Evolutionary conservation across 352 stramenopile species (phyloP), one percentile per base, ranked within the genome.

Genomic region (Phytophthora uliginosa): DNA sequence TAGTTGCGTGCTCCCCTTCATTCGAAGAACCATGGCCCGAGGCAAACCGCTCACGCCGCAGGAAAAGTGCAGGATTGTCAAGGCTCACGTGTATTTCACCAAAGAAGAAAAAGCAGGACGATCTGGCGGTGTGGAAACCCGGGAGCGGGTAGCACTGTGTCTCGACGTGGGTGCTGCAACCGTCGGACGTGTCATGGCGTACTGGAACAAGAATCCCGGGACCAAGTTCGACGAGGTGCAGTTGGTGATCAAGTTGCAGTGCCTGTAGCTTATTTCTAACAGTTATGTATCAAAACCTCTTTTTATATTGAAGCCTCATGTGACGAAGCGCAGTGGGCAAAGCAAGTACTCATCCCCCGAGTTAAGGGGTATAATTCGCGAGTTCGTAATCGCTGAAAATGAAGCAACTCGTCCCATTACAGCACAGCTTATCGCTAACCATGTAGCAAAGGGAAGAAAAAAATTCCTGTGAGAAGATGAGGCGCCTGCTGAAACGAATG

Each of bases 311-410:
- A n/a, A 61, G 36, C 38, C 61, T 36, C 18, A 9, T 51, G 38
- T 38, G 61, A 54, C 24, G 34, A 68, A 61, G 33, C 26, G n/a
- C 26, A 34, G 50, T 20, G 38, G 8, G 7, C 22, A 48, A 12
- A 61, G 24, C 36, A 68, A 61, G 51, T 68, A 60, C 51, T 55
- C n/a, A n/a, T n/a, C n/a, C n/a, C n/a, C n/a, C n/a, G n/a, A n/a
- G n/a, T n/a, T n/a, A n/a, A n/a, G n/a, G n/a, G n/a, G n/a, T n/a
- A n/a, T n/a, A n/a, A n/a, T n/a, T n/a, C n/a, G n/a, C n/a, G n/a
- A n/a, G n/a, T n/a, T n/a, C n/a, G n/a, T n/a, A n/a, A n/a, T n/a
- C n/a, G n/a, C n/a, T n/a, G n/a, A n/a, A n/a, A n/a, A n/a, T n/a
- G n/a, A n/a, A n/a, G n/a, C n/a, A n/a, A n/a, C n/a, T n/a, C n/a